Evolutionary conservation across 805 yeast species (phyloP).

Genomic region (Metschnikowia reukaufii): DNA sequence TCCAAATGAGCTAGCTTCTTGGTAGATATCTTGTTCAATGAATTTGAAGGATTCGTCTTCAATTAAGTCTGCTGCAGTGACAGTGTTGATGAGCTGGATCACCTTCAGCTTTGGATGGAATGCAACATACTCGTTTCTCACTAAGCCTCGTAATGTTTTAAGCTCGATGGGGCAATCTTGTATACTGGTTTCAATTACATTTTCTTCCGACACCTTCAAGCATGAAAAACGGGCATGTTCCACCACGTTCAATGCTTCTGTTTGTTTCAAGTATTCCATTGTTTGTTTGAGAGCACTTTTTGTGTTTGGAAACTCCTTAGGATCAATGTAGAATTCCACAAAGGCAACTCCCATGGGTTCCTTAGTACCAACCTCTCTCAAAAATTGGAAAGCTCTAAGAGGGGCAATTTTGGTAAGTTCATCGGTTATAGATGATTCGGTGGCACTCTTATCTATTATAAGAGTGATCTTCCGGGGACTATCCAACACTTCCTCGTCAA

Average conservation of each 20-base stretch:
- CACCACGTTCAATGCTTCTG: slow-evolving; percentile 19
- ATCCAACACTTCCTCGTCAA: slow-evolving; percentile 37
- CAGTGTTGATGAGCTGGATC: slow-evolving; percentile 63
- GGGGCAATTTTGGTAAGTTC: slow-evolving; percentile 42
- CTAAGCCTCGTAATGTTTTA: slow-evolving; percentile 38
- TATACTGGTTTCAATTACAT: slow-evolving; percentile 28
- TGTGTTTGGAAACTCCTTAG: slow-evolving; percentile 14
- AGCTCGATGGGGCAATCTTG: slow-evolving; percentile 40
- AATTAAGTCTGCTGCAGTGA: slow-evolving; percentile 62
- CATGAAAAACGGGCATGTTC: slow-evolving; percentile 35
- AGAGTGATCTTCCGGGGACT: slow-evolving; percentile 48
- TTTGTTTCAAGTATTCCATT: slow-evolving; percentile 11
- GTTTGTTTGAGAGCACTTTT: slow-evolving; percentile 18
- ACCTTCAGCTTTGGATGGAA: slow-evolving; percentile 49
- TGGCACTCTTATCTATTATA: slow-evolving; percentile 44
- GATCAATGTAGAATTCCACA: slow-evolving; percentile 40
- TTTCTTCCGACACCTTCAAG: slow-evolving; percentile 21
- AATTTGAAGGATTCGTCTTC: slow-evolving; percentile 50
- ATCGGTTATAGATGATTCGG: slow-evolving; percentile 45
- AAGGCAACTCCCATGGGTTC: slow-evolving; percentile 61
- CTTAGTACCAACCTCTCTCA: slow-evolving; percentile 48
- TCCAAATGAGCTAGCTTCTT: slow-evolving; percentile 53
- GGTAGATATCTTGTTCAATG: slow-evolving; percentile 50
- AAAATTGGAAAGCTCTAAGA: slow-evolving; percentile 41
- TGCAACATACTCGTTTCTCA: slow-evolving; percentile 35